Conservation (phyloP, 805 yeast species). For the Phaffomyces antillensis region DNA sequence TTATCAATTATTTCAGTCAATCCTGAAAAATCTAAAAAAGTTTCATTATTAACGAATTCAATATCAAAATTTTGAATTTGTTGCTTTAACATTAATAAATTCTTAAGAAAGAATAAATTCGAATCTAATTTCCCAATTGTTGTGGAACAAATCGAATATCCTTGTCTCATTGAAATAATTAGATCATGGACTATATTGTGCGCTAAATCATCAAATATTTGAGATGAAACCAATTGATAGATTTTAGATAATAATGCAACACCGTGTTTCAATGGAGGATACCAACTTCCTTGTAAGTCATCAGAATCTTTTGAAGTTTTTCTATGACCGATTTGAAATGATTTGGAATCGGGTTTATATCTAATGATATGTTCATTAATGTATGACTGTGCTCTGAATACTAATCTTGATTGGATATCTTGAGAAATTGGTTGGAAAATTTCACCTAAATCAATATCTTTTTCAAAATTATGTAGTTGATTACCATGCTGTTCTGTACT, state of each 20-base stretch:
- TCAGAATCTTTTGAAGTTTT: constrained; percentile 12
- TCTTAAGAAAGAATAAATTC: constrained; percentile 61
- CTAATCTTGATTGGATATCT: constrained; percentile 73
- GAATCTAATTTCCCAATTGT: constrained; percentile 50
- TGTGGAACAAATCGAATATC: constrained; percentile 38
- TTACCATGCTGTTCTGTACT: too few species aligned
- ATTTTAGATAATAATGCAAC: constrained; percentile 66
- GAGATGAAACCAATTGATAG: constrained; percentile 69
- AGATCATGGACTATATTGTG: constrained; percentile 80
- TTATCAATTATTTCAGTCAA: constrained; percentile 44
- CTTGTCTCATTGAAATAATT: constrained; percentile 51
- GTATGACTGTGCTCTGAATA: constrained; percentile 69
- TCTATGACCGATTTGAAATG: constrained; percentile 52
- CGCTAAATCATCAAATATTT: constrained; percentile 82
- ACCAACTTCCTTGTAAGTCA: constrained; percentile 36
- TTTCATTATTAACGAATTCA: constrained; percentile 64
- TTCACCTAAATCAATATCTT: constrained; percentile 40
- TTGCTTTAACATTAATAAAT: constrained; percentile 60
- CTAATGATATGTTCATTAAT: constrained; percentile 62
- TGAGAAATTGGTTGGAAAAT: constrained; percentile 65
- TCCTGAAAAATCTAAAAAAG: constrained; percentile 77
- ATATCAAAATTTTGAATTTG: constrained; percentile 76
- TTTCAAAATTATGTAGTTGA: constrained; percentile 21
- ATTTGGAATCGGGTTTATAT: constrained; percentile 62
- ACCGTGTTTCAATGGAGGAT: constrained; percentile 67